Evolutionary conservation across 2,329 filamentous ascomycete species (phyloP).

Genomic region (Epicoccum nigrum): DNA sequence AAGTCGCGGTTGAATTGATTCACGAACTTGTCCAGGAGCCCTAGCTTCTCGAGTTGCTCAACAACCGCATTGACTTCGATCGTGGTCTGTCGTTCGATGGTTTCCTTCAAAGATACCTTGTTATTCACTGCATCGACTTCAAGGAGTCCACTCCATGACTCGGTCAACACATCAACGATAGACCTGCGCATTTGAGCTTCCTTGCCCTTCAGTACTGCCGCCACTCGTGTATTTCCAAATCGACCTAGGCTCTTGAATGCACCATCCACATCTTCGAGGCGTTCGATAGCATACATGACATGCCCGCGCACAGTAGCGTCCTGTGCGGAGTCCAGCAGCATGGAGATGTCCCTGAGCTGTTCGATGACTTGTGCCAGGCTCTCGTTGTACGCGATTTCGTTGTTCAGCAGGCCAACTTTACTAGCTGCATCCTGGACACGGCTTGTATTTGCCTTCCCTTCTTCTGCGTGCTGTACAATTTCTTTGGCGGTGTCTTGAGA

Average conservation of each 20-base stretch:
- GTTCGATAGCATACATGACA: slow-evolving; percentile 56
- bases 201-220: slow-evolving; percentile 69
- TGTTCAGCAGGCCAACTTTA: slow-evolving; percentile 62
- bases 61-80: slow-evolving; percentile 44
- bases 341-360: slow-evolving; percentile 58
- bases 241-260: slow-evolving; percentile 65
- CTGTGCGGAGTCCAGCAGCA: slow-evolving; percentile 55
- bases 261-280: slow-evolving; percentile 56
- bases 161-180: slow-evolving; percentile 69
- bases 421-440: slow-evolving; percentile 66
- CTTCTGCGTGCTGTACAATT: slow-evolving; percentile 79
- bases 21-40: slow-evolving; percentile 58
- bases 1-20: slow-evolving; percentile 66
- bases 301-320: slow-evolving; percentile 53
- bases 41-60: slow-evolving; percentile 45
- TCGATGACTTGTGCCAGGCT: slow-evolving; percentile 58
- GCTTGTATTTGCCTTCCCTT: slow-evolving; percentile 66
- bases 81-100: slow-evolving; percentile 46
- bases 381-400: slow-evolving; percentile 66
- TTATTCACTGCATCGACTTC: slow-evolving; percentile 63
- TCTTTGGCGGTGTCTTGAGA: slow-evolving; percentile 80
- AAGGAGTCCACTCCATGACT: slow-evolving; percentile 74
- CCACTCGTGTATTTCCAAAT: slow-evolving; percentile 66
- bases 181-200: slow-evolving; percentile 69
- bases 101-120: slow-evolving; percentile 63